A percentile compares a stretch with the other conserved stretches of the same genome.
Conservation (phyloP, 345 rosid species). For the Laguncularia racemosa region DNA sequence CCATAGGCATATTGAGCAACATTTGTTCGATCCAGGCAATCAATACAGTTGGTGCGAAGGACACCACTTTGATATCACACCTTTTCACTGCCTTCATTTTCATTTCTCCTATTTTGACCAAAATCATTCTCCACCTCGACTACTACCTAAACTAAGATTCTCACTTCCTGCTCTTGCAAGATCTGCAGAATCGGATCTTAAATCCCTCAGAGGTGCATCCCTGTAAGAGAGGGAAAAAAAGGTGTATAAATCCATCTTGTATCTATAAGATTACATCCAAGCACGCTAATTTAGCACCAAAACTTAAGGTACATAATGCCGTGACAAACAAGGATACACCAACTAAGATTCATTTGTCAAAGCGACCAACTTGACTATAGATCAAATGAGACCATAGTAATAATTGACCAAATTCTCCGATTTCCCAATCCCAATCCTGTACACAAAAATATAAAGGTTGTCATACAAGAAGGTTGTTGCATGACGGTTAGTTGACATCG, state of each 20-base stretch:
- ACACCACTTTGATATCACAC: slow-evolving; percentile 87
- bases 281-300: too few relatives aligned
- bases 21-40: slow-evolving; percentile 97
- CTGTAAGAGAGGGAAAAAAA: slow-evolving; percentile 22
- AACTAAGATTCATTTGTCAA: neutral
- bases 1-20: slow-evolving; percentile 99
- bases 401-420: too few relatives aligned
- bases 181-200: slow-evolving; percentile 64
- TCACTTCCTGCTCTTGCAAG: slow-evolving; percentile 60
- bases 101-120: slow-evolving; percentile 32
- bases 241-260: neutral
- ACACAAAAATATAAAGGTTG: too few relatives aligned
- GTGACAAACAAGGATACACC: neutral
- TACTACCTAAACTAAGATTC: slow-evolving; percentile 34
- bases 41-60: slow-evolving; percentile 96
- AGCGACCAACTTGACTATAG: too few relatives aligned
- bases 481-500: too few relatives aligned
- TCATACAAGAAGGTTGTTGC: too few relatives aligned
- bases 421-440: too few relatives aligned
- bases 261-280: neutral
- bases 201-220: slow-evolving; percentile 64
- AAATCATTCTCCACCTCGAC: slow-evolving; percentile 50
- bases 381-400: too few relatives aligned
- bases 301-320: too few relatives aligned
- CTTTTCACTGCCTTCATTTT: slow-evolving; percentile 30